Base-by-base conservation (phyloP, 768 basidiomycete species). In the Panus rudis region DNA sequence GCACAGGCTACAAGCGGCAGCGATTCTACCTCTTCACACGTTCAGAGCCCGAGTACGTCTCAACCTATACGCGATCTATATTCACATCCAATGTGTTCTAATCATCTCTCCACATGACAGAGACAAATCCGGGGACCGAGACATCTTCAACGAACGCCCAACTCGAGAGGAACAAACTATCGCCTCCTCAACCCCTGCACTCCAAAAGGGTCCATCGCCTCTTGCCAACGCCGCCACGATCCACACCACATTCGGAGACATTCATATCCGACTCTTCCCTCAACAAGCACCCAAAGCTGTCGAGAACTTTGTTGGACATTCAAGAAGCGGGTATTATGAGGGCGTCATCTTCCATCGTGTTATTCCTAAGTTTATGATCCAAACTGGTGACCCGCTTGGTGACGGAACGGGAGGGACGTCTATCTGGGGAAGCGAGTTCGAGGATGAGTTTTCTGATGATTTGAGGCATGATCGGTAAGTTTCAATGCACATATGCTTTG, bases 341-440 rank as follows among this genome's bases (percentile, higher is more conserved):
- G 82, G 84, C 11, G 71, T 96, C 45, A 78, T 97, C 56, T 97
- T 98, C 72, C 96, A 99, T 62, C 86, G 96, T 45, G 89, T 98
- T 50, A 99, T 99, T 59, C 78, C 90, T 48, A 98, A 99, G 66
- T 99, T 99, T 58, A 94, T 94, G 92, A 86, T 96, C 43, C 92
- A 96, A 70, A 94, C 92, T 4, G 92, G 92, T 24, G 92, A 94
- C 56, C 92, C 92, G 3, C 67, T 92, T n/a, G 92, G 89, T 17
- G 90, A 96, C 64, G 92, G 92, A 4, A 93, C 92, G 1, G 92
- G 92, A 13, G 92, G 92, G 12, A 79, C 73, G 39, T 90, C 86
- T 11, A 89, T 94, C 46, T 96, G 92, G 91, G 91, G 81, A 2
- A 63, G 68, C 42, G 87, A 92, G 32, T 93, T 94, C 52, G 92